Percentiles rank a stretch among this genome's conserved stretches.
These are phyloP conservation scores for Bothriochloa decipiens DNA, from an alignment of 176 grass and related monocot species.

Conservation along the genomic window DNA sequence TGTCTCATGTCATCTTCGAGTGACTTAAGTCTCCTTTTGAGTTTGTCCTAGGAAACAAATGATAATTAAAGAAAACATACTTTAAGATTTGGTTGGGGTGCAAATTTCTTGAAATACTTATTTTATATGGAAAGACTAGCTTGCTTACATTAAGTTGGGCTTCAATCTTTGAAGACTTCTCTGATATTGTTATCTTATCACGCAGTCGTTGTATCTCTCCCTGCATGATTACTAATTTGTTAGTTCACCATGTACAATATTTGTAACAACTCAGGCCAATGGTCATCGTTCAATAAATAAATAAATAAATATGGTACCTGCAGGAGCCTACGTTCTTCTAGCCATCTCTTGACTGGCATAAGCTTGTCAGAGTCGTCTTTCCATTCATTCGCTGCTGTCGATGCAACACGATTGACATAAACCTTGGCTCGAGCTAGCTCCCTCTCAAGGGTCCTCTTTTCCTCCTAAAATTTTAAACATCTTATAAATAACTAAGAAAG, in stretches of 20 bases:
- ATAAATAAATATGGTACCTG: constrained; percentile 48
- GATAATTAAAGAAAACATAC: constrained; percentile 3
- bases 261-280: neutral
- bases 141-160: constrained; percentile 72
- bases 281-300: neutral
- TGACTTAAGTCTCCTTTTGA: constrained; percentile 72
- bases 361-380: constrained; percentile 73
- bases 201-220: constrained; percentile 76
- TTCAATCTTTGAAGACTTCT: constrained; percentile 82
- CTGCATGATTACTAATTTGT: constrained; percentile 44
- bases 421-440: constrained; percentile 81
- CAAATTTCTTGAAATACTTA: constrained; percentile 5
- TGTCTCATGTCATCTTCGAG: constrained; percentile 71
- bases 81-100: neutral
- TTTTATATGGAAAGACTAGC: neutral
- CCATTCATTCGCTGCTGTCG: constrained; percentile 72
- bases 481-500: constrained; percentile 1
- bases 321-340: constrained; percentile 80
- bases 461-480: constrained; percentile 56
- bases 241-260: constrained; percentile 1
- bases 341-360: constrained; percentile 88
- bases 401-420: constrained; percentile 73
- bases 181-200: constrained; percentile 67
- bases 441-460: constrained; percentile 87
- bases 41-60: constrained; percentile 71